phyloP scores from a whole-genome alignment of 805 yeast species.

The Allodekkera sacchari region DNA sequence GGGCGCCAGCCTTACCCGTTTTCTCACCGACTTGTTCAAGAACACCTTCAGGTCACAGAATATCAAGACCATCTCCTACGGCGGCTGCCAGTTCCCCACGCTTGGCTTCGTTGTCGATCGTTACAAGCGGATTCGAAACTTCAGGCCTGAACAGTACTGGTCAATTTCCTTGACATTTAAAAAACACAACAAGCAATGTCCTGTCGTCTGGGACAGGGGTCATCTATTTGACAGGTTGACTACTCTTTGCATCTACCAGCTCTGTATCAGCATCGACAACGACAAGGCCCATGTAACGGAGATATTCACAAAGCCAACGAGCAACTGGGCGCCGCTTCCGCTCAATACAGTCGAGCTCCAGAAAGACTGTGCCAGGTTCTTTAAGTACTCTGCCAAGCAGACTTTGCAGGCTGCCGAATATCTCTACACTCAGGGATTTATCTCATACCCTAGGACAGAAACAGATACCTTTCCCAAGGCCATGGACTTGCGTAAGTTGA shows the following conservation, averaged over 20 bases:
- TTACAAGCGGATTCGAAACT: conserved; percentile 62
- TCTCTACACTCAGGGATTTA: conserved; percentile 74
- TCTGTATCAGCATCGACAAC: conserved; percentile 40
- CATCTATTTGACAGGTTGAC: conserved; percentile 66
- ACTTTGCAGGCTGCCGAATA: conserved; percentile 76
- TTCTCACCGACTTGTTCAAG: conserved; percentile 51
- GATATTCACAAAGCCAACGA: conserved; percentile 53
- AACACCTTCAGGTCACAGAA: conserved; percentile 22
- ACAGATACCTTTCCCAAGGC: conserved; percentile 76
- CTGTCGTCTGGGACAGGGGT: conserved; percentile 65
- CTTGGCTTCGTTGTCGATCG: conserved; percentile 94
- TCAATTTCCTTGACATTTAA: conserved; percentile 44
- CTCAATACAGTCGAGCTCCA: conserved; percentile 91
- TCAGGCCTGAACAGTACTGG: conserved; percentile 80
- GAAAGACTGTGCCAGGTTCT: conserved; percentile 67
- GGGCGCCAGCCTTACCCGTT: conserved; percentile 83
- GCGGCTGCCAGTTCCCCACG: conserved; percentile 94
- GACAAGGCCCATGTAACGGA: conserved; percentile 43
- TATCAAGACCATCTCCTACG: conserved; percentile 54
- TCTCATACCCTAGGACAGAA: conserved; percentile 96
- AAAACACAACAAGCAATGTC: conserved; percentile 31
- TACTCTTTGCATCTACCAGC: conserved; percentile 57
- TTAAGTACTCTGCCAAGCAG: conserved; percentile 72
- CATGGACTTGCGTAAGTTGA: conserved; percentile 60
- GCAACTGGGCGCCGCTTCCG: conserved; percentile 80